Percentiles rank a stretch among this genome's conserved stretches.
phyloP scores from a whole-genome alignment of 495 filamentous ascomycete genomes.

The Daldinia vernicosa region DNA sequence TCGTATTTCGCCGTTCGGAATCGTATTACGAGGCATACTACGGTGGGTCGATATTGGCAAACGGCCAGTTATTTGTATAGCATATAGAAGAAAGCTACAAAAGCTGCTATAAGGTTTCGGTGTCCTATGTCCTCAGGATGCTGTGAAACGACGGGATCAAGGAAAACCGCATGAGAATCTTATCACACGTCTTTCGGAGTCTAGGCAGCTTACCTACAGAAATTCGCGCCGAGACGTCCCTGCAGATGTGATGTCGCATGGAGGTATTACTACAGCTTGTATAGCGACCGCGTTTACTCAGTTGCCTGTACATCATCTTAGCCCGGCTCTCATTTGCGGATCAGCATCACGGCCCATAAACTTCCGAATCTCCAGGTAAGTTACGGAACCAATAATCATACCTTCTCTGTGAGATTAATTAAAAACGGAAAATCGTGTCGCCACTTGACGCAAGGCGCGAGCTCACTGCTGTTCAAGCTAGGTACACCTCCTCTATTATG shows the following conservation, averaged over 20 bases:
- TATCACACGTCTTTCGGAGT: constrained; percentile 26
- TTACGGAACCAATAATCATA: constrained; percentile 25
- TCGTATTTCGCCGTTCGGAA: neutral
- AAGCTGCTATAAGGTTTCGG: neutral
- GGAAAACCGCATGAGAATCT: constrained; percentile 25
- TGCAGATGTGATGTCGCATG: constrained; percentile 16
- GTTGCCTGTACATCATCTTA: constrained; percentile 4
- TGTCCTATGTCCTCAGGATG: constrained; percentile 7
- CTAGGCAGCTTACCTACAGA: constrained; percentile 4
- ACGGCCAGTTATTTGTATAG: neutral
- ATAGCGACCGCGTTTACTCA: constrained; percentile 15
- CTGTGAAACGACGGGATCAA: constrained; percentile 24
- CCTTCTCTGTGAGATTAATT: constrained; percentile 18
- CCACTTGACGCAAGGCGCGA: constrained; percentile 16
- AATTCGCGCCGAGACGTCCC: constrained; percentile 10
- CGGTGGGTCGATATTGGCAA: neutral
- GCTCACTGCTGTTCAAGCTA: neutral
- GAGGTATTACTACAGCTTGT: constrained; percentile 19
- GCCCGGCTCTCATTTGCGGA: constrained; percentile 24
- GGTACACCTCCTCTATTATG: constrained; percentile 7
- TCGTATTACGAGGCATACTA: neutral
- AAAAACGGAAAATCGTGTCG: constrained; percentile 20
- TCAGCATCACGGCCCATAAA: constrained; percentile 3
- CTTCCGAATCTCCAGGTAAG: neutral
- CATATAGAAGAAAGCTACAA: neutral